A percentile compares a stretch with the other conserved stretches of the same genome.
Conservation (phyloP, 768 basidiomycete genomes). For the Xerocomus spinulosus region DNA sequence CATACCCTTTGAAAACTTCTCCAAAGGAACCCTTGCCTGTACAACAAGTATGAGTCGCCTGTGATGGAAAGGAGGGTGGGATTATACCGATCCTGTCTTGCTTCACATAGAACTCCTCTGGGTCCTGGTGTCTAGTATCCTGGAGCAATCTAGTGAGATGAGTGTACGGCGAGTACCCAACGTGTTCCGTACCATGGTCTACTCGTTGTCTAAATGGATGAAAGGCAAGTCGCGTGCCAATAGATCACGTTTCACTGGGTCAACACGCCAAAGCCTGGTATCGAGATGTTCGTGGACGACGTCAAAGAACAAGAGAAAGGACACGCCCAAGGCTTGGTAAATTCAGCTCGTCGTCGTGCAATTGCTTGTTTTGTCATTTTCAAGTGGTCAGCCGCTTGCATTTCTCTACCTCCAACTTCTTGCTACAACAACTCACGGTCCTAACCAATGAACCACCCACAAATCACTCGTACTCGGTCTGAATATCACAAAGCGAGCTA, state of each 20-base stretch:
- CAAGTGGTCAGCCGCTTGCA: slow-evolving; percentile 25
- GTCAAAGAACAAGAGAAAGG: slow-evolving; percentile 9
- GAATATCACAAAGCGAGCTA: background rate
- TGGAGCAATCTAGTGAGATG: slow-evolving; percentile 26
- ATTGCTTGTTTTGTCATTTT: slow-evolving; percentile 29
- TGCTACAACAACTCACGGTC: background rate
- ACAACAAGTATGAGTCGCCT: slow-evolving; percentile 13
- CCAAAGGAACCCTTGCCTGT: slow-evolving; percentile 97
- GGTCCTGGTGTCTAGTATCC: slow-evolving; percentile 77
- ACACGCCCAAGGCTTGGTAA: background rate
- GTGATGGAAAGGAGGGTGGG: slow-evolving; percentile 7
- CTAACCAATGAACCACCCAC: background rate
- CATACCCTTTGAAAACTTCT: slow-evolving; percentile 97
- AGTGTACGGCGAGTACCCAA: background rate
- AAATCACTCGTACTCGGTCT: no score
- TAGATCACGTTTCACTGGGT: slow-evolving; percentile 3
- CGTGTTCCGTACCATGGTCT: slow-evolving; percentile 20
- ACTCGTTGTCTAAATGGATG: background rate
- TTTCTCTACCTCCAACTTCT: no score
- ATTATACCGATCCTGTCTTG: slow-evolving; percentile 91
- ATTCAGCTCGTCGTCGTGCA: slow-evolving; percentile 7
- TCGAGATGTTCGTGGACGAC: background rate
- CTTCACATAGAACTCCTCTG: slow-evolving; percentile 94
- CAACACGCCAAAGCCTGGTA: background rate
- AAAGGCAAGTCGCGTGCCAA: slow-evolving; percentile 14